Evolutionary conservation across 805 yeast genomes (phyloP), one percentile per base, ranked within the genome.

Genomic region (Monosporozyma yasuniensis): DNA sequence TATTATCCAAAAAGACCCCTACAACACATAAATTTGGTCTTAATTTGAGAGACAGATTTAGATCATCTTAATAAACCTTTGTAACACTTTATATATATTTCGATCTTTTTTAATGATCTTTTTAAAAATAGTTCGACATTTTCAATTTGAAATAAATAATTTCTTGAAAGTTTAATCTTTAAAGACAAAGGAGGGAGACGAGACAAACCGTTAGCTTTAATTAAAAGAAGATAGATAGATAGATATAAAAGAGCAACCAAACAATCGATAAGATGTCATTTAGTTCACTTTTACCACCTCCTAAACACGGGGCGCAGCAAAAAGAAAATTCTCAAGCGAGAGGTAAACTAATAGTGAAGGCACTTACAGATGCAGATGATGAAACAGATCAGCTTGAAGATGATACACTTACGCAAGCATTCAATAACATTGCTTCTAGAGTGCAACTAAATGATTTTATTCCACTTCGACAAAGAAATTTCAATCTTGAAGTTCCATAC

Each of bases 381-480:
- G 49, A 47, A 9, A 14, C 18, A 11, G 25, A 30, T 32, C 35
- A 32, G 14, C 16, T 14, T 2, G 47, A 14, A 32, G 25, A 12
- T 14, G 41, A 30, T 11, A 27, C 9, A n/a, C 14, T 35, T 19
- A 23, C 16, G 3, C 35, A 45, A 8, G n/a, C 41, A 25, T 35
- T 34, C 41, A 18, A 23, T 5, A n/a, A 16, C 21, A 46, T 51
- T 12, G 56, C 52, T 1, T 45, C 51, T 1, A 39, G 48, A 23
- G 60, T 80, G 0, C 66, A 77, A 0, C 77, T 78, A 48, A 72
- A 74, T 34, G 84, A 79, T 48, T 74, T 84, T 28, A 74, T 82
- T 23, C 89, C 90, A 0, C 65, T 83, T 46, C 73, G 85, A 54
- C 80, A 63, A 59, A 70, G 66, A 52, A 59, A 66, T 28, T 69